Evolutionary conservation across 345 rosid genomes (phyloP).

Genomic region (Mercurialis annua): DNA sequence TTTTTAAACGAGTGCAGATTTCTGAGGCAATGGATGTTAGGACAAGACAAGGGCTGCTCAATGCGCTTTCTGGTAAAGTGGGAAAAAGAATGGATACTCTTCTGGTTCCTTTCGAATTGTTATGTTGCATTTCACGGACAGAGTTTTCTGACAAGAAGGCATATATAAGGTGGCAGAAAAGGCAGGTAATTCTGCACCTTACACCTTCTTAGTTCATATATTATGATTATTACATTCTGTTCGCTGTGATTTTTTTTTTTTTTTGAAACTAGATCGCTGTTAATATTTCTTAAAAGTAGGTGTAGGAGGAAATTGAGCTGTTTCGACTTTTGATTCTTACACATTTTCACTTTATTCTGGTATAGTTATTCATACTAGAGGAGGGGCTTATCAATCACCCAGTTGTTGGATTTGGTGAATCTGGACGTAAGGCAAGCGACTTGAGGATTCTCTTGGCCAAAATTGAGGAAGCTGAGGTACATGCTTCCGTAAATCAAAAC

Average conservation of each 20-base stretch:
- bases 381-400: conserved; percentile 95
- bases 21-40: conserved; percentile 96
- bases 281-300: conserved; percentile 15
- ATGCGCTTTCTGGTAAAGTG: conserved; percentile 77
- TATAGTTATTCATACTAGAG: conserved; percentile 84
- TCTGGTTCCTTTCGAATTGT: conserved; percentile 80
- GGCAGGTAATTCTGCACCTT: conserved; percentile 68
- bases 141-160: conserved; percentile 97
- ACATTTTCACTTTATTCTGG: conserved; percentile 26
- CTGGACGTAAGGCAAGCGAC: conserved; percentile 71
- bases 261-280: too few species aligned
- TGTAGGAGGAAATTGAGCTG: neutral
- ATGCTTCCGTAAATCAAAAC: neutral
- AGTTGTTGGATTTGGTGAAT: conserved; percentile 90
- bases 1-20: conserved; percentile 45
- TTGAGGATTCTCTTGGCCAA: conserved; percentile 79
- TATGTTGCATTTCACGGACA: conserved; percentile 83
- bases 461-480: conserved; percentile 98
- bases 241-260: too few species aligned
- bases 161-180: conserved; percentile 94
- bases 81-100: conserved; percentile 96
- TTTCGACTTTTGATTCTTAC: conserved; percentile 5
- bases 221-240: conserved; percentile 8
- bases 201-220: neutral
- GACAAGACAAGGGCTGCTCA: conserved; percentile 89